Evolutionary conservation across 352 stramenopile genomes (phyloP).

Genomic region (Pythium aphanidermatum): DNA sequence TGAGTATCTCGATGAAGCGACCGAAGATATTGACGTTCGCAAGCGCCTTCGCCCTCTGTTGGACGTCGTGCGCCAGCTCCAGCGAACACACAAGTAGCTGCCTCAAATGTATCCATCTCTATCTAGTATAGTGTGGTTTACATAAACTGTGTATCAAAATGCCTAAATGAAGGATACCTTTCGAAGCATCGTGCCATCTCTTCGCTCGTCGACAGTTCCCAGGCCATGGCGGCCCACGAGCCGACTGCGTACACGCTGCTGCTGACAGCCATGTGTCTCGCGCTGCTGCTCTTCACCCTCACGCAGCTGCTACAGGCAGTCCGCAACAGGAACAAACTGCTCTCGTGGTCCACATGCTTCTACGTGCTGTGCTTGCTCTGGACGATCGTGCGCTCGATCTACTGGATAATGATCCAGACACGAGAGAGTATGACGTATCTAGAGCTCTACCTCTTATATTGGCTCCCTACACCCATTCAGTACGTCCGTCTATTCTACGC

Average conservation of each 20-base stretch:
- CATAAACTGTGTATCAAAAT: neutral
- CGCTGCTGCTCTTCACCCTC: constrained; percentile 68
- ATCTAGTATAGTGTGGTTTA: constrained; percentile 1
- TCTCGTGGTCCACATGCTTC: constrained; percentile 82
- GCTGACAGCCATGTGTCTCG: constrained; percentile 69
- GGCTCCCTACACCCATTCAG: constrained; percentile 80
- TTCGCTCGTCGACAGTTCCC: neutral
- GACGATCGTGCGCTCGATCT: constrained; percentile 72
- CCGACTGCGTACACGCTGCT: constrained; percentile 72
- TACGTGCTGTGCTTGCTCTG: constrained; percentile 75
- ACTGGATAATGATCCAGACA: constrained; percentile 81
- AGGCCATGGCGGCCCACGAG: constrained; percentile 33
- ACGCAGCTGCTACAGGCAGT: constrained; percentile 55
- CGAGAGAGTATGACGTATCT: constrained; percentile 71
- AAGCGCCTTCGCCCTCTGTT: constrained; percentile 70
- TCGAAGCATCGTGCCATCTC: neutral
- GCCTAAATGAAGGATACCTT: neutral
- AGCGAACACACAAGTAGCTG: constrained; percentile 12
- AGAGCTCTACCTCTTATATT: constrained; percentile 83
- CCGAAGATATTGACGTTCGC: constrained; percentile 54
- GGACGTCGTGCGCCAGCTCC: constrained; percentile 38
- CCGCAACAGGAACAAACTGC: constrained; percentile 78
- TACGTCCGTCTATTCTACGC: constrained; percentile 17
- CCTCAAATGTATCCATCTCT: constrained; percentile 13
- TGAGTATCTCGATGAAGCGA: constrained; percentile 58